Conservation (phyloP, 2,329 filamentous ascomycete genomes). For the Elsinoe arachidis region DNA sequence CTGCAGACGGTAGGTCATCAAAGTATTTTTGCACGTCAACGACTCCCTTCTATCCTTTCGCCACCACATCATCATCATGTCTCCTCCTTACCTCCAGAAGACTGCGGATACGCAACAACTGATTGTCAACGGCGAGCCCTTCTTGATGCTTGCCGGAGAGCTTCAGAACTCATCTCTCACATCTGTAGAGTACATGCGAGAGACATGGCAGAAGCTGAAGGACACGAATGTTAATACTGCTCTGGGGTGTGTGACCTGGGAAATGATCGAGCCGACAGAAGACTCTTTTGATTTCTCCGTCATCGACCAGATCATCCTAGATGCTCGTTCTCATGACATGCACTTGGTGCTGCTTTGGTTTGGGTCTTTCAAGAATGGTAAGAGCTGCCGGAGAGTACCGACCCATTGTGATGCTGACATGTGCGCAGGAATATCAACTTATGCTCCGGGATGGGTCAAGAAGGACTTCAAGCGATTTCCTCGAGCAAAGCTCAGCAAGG, state of each 20-base stretch:
- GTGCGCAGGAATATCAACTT: conserved; percentile 29
- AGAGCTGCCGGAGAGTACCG: background rate
- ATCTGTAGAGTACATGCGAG: conserved; percentile 37
- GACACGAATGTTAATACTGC: conserved; percentile 38
- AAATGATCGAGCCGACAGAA: conserved; percentile 39
- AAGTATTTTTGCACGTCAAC: too few relatives aligned
- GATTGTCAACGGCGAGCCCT: conserved; percentile 37
- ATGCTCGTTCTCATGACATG: conserved; percentile 31
- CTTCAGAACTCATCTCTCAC: conserved; percentile 42
- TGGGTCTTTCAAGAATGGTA: conserved; percentile 41
- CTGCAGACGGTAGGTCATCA: too few relatives aligned
- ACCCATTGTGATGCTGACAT: background rate
- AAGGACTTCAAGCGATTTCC: conserved; percentile 26
- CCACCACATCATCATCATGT: background rate
- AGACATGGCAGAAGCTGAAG: conserved; percentile 36
- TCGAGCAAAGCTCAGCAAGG: conserved; percentile 23
- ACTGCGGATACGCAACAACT: conserved; percentile 28
- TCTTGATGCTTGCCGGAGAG: conserved; percentile 38
- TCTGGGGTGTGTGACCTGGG: conserved; percentile 39
- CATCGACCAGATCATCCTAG: conserved; percentile 33
- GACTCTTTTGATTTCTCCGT: conserved; percentile 36
- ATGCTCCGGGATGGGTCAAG: conserved; percentile 34
- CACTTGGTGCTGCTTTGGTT: conserved; percentile 40
- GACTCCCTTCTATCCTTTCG: too few relatives aligned
- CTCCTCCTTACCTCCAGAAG: conserved; percentile 15